phyloP scores from a whole-genome alignment of 257 asterid species.

The Capsicum rhomboideum region DNA sequence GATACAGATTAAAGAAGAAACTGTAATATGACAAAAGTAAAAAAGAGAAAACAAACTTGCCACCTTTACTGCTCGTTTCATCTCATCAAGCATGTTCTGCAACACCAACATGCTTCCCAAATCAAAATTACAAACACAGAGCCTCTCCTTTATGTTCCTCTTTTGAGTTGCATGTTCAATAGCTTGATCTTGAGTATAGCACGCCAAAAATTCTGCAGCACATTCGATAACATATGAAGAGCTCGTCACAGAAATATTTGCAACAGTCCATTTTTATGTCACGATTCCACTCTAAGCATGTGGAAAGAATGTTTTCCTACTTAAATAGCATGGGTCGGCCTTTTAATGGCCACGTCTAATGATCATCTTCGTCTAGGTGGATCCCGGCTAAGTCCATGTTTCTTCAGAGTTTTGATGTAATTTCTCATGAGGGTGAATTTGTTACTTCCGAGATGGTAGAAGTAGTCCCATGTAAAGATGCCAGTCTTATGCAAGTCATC shows the following conservation, averaged over 20 bases:
- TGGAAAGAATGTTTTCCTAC: not conserved
- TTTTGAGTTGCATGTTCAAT: not conserved
- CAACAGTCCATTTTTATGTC: not conserved
- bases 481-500: constrained; percentile 96
- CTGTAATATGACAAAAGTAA: not conserved
- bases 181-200: constrained; percentile 13
- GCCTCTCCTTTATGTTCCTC: not conserved
- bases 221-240: not conserved
- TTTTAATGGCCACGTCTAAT: not conserved
- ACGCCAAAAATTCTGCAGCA: constrained; percentile 58
- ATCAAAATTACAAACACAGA: not conserved
- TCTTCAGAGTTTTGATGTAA: constrained; percentile 60
- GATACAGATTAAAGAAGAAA: not conserved
- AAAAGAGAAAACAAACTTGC: not conserved
- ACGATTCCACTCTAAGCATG: not conserved
- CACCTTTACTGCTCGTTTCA: not conserved
- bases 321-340: not conserved
- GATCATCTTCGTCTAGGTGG: constrained; percentile 53
- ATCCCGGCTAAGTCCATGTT: constrained; percentile 76
- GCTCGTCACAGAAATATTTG: not conserved
- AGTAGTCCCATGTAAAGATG: constrained; percentile 91
- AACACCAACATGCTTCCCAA: not conserved
- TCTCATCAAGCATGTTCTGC: not conserved
- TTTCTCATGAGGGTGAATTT: constrained; percentile 69
- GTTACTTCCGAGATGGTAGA: constrained; percentile 68